A percentile compares a stretch with the other conserved stretches of the same genome.
Conservation (phyloP, 352 stramenopile species). For the Thalassiosira delicatula region DNA sequence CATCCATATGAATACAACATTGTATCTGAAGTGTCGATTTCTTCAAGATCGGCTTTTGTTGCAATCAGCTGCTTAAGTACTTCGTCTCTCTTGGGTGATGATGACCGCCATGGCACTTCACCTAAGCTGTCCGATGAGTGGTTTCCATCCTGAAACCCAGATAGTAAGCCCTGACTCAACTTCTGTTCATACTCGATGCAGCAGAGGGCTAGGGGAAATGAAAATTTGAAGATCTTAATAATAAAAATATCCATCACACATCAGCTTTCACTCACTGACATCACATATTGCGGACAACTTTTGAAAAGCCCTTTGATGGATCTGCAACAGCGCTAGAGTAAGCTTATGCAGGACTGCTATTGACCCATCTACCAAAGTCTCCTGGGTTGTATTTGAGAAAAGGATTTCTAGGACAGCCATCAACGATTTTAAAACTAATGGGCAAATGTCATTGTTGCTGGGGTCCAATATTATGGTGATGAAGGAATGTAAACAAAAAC, state of each 20-base stretch:
- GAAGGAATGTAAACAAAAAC: constrained; percentile 71
- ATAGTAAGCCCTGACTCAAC: constrained; percentile 44
- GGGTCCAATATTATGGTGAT: constrained; percentile 62
- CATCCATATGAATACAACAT: constrained; percentile 58
- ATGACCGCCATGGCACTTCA: background rate
- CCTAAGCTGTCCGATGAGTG: constrained; percentile 30
- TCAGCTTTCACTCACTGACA: constrained; percentile 22
- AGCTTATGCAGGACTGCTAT: constrained; percentile 63
- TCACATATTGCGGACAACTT: constrained; percentile 50
- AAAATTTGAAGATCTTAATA: constrained; percentile 2
- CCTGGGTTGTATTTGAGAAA: constrained; percentile 42
- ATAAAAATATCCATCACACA: background rate
- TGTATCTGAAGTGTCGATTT: constrained; percentile 43
- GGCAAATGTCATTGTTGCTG: constrained; percentile 46
- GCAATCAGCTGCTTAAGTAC: constrained; percentile 54
- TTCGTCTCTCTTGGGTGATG: constrained; percentile 24
- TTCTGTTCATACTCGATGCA: constrained; percentile 47
- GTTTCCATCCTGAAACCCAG: constrained; percentile 16
- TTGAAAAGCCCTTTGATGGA: constrained; percentile 52
- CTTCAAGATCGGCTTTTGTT: constrained; percentile 47
- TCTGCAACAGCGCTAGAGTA: constrained; percentile 57
- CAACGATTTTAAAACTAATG: constrained; percentile 47
- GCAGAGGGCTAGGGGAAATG: constrained; percentile 17
- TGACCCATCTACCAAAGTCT: constrained; percentile 33
- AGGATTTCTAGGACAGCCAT: constrained; percentile 39